A percentile compares a stretch with the other conserved stretches of the same genome.
These are phyloP conservation scores for Fusarium begoniae DNA, from an alignment of 2,329 filamentous ascomycete species.

Conservation along the genomic window DNA sequence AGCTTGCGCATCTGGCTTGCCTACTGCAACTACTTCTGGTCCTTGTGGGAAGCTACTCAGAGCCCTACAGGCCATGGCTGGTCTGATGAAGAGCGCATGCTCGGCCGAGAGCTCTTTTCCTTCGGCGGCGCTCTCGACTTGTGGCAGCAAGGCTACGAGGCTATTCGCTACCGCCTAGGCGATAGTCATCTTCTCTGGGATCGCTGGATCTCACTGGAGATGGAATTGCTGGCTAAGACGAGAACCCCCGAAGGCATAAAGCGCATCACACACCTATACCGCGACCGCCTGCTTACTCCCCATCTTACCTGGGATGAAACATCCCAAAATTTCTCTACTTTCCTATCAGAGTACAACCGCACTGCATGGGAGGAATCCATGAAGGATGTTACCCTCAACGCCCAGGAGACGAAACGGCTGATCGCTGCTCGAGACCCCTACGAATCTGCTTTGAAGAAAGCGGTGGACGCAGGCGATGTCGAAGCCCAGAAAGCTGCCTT, in stretches of 20 bases:
- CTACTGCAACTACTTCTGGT: slow-evolving; percentile 82
- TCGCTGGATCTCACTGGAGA: slow-evolving; percentile 76
- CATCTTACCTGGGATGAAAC: slow-evolving; percentile 81
- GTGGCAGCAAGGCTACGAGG: slow-evolving; percentile 76
- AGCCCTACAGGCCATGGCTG: slow-evolving; percentile 60
- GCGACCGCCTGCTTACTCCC: slow-evolving; percentile 75
- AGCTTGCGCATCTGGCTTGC: slow-evolving; percentile 79
- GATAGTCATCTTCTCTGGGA: slow-evolving; percentile 85
- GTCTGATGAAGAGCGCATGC: slow-evolving; percentile 73
- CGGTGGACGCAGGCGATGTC: slow-evolving; percentile 63
- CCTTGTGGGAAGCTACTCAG: slow-evolving; percentile 72
- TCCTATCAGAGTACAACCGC: slow-evolving; percentile 76
- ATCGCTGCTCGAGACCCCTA: slow-evolving; percentile 69
- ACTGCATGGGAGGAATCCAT: slow-evolving; percentile 78
- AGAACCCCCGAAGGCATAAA: slow-evolving; percentile 66
- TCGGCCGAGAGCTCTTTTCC: slow-evolving; percentile 77
- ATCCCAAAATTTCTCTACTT: slow-evolving; percentile 77
- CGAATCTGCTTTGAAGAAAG: slow-evolving; percentile 72
- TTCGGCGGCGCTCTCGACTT: slow-evolving; percentile 72
- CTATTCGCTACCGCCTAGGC: slow-evolving; percentile 76
- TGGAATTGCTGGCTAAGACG: slow-evolving; percentile 70
- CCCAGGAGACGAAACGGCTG: slow-evolving; percentile 72
- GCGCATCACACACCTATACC: slow-evolving; percentile 74
- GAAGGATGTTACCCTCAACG: slow-evolving; percentile 71
- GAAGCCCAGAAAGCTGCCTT: slow-evolving; percentile 63